Evolutionary conservation across 2,329 filamentous ascomycete genomes (phyloP).

Genomic region (Neodidymelliopsis sp.): DNA sequence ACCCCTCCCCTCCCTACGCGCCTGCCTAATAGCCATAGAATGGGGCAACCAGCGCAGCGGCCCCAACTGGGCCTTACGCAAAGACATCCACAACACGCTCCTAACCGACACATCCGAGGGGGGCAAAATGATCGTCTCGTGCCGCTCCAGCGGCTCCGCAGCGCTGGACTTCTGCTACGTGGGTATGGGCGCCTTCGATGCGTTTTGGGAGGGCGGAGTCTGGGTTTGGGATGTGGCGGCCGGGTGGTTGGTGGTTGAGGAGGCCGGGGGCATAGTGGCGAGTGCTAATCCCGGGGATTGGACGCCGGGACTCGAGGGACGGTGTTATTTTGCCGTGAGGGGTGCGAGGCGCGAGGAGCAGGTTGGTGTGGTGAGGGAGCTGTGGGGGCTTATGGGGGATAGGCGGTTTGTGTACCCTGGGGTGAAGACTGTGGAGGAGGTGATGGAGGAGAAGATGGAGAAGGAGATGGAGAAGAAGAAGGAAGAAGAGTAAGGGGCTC

Average conservation of each 20-base stretch:
- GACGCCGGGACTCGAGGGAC: slow-evolving; percentile 44
- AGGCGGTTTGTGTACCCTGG: slow-evolving; percentile 43
- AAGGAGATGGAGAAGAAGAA: no score
- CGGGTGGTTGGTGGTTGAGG: slow-evolving; percentile 49
- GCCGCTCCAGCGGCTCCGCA: slow-evolving; percentile 46
- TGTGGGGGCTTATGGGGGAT: slow-evolving; percentile 48
- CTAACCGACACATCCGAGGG: slow-evolving; percentile 37
- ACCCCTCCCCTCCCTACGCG: slow-evolving; percentile 40
- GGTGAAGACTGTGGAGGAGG: no score
- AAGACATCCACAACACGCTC: slow-evolving; percentile 36
- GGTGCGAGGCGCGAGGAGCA: slow-evolving; percentile 42
- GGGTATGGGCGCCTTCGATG: slow-evolving; percentile 44
- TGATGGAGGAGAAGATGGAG: no score
- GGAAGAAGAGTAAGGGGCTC: no score
- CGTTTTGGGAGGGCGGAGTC: slow-evolving; percentile 49
- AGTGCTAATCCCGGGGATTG: slow-evolving; percentile 48
- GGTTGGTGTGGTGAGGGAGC: slow-evolving; percentile 41
- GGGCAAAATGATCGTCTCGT: slow-evolving; percentile 45
- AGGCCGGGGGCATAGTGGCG: slow-evolving; percentile 48
- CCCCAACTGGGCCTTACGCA: slow-evolving; percentile 48
- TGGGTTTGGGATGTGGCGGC: slow-evolving; percentile 49
- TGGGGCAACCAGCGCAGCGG: slow-evolving; percentile 50
- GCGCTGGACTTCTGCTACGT: slow-evolving; percentile 52
- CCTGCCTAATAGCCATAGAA: slow-evolving; percentile 46
- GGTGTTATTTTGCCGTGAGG: slow-evolving; percentile 45